These are phyloP conservation scores for Alopecurus myosuroides DNA, from an alignment of 176 grass and related monocot species.

Conservation along the genomic window DNA sequence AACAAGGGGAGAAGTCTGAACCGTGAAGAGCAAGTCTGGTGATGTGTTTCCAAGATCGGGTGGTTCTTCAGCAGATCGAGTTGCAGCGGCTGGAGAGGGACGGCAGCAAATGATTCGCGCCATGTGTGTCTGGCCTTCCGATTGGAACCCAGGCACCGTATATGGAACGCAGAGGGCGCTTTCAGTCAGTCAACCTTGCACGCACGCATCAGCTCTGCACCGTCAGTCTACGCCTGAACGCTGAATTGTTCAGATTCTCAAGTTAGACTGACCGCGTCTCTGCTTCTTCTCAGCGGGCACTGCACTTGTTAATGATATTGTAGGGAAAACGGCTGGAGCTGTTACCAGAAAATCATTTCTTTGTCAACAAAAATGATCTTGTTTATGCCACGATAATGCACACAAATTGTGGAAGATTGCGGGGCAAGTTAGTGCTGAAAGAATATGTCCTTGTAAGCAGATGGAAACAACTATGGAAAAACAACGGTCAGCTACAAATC, in stretches of 20 bases:
- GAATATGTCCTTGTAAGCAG: too few species aligned
- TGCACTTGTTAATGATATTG: not conserved
- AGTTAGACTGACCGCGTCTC: not conserved
- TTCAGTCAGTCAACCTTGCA: not conserved
- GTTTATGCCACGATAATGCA: not conserved
- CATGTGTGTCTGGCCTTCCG: not conserved
- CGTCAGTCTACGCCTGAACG: conserved; percentile 4
- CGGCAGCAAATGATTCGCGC: not conserved
- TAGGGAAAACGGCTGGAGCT: not conserved
- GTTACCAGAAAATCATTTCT: not conserved
- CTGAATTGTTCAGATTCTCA: not conserved
- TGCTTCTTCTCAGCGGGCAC: not conserved
- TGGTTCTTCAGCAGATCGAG: not conserved
- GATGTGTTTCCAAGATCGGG: not conserved
- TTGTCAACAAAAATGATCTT: not conserved
- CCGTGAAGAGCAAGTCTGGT: not conserved
- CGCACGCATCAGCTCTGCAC: not conserved
- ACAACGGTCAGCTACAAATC: not conserved
- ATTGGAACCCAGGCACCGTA: not conserved
- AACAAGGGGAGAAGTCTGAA: not conserved
- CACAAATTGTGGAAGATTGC: not conserved
- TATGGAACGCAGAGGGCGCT: not conserved
- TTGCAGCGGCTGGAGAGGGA: not conserved
- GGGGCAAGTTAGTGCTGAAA: not conserved
- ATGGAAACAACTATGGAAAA: not conserved